Percentiles rank a stretch among this genome's conserved stretches.
Conservation (phyloP, 768 basidiomycete species). For the Hortiboletus flavorubellus region DNA sequence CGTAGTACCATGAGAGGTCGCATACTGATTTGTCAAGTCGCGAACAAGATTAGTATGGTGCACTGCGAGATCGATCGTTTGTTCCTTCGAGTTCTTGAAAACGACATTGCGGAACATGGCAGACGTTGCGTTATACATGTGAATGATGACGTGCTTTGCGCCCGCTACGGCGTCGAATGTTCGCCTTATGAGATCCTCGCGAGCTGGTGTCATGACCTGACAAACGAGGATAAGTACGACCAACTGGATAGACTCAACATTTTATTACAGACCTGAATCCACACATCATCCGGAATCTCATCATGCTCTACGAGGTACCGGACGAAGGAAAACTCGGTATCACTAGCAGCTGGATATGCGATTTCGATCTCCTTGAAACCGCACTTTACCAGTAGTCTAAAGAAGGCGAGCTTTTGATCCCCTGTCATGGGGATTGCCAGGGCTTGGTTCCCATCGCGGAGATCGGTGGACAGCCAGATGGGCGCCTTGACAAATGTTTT, state of each 20-base stretch:
- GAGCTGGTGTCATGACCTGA: conserved; percentile 93
- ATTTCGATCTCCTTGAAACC: conserved; percentile 98
- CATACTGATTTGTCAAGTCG: conserved; percentile 81
- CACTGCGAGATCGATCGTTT: conserved; percentile 86
- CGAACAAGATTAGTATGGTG: conserved; percentile 85
- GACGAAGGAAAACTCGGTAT: conserved; percentile 93
- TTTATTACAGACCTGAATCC: conserved; percentile 77
- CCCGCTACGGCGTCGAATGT: conserved; percentile 90
- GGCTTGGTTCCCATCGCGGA: conserved; percentile 96
- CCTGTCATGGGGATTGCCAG: conserved; percentile 98
- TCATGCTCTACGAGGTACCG: conserved; percentile 82
- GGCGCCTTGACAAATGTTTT: conserved; percentile 78
- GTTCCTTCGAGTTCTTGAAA: conserved; percentile 89
- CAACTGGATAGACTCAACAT: not conserved
- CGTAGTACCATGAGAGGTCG: conserved; percentile 76
- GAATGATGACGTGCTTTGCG: conserved; percentile 87
- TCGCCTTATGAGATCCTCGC: conserved; percentile 90
- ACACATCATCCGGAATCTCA: conserved; percentile 89
- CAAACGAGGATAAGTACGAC: not conserved
- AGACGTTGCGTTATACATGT: conserved; percentile 99
- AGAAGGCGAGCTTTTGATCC: conserved; percentile 92
- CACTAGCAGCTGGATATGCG: conserved; percentile 95
- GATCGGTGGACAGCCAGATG: conserved; percentile 97
- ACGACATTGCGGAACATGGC: conserved; percentile 91
- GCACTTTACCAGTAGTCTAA: conserved; percentile 80